These are phyloP conservation scores for Aspergillus sclerotioniger DNA, from an alignment of 495 filamentous ascomycete species.

Conservation along the genomic window DNA sequence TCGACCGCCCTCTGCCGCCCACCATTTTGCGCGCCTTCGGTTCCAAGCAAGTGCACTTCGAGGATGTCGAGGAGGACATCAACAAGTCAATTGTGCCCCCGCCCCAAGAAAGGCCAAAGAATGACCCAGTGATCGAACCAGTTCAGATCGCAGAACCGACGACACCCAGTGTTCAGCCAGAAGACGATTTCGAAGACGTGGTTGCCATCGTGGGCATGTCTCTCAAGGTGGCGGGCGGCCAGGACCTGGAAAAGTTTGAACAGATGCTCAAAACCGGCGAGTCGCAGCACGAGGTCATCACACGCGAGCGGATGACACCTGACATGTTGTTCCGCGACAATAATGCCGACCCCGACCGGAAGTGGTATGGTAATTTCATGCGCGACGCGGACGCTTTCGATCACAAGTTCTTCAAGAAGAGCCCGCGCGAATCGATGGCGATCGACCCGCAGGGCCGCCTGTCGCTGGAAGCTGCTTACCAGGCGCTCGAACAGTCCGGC, in stretches of 20 bases:
- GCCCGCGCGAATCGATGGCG: conserved; percentile 38
- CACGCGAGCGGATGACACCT: conserved; percentile 27
- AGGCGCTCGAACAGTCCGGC: conserved; percentile 43
- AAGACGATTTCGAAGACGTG: conserved; percentile 19
- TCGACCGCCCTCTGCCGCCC: no score
- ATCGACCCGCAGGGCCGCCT: conserved; percentile 54
- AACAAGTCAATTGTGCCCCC: no score
- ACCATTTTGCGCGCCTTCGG: no score
- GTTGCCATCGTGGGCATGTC: conserved; percentile 53
- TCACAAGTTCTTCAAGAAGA: conserved; percentile 50
- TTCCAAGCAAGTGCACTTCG: no score
- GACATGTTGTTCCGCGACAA: conserved; percentile 24
- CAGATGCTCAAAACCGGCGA: conserved; percentile 33
- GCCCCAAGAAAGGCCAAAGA: no score
- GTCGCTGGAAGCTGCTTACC: conserved; percentile 45
- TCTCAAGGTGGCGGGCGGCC: conserved; percentile 40
- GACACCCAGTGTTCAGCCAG: no score
- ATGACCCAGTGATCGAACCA: no score
- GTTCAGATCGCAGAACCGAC: no score
- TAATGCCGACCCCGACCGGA: conserved; percentile 24
- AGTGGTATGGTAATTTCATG: conserved; percentile 49
- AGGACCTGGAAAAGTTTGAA: conserved; percentile 41
- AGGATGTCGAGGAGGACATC: no score
- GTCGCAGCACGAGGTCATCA: conserved; percentile 37
- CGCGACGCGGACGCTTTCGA: conserved; percentile 44